Base-by-base conservation (phyloP, 2,329 filamentous ascomycete genomes). In the Penicillium sclerotiorum region DNA sequence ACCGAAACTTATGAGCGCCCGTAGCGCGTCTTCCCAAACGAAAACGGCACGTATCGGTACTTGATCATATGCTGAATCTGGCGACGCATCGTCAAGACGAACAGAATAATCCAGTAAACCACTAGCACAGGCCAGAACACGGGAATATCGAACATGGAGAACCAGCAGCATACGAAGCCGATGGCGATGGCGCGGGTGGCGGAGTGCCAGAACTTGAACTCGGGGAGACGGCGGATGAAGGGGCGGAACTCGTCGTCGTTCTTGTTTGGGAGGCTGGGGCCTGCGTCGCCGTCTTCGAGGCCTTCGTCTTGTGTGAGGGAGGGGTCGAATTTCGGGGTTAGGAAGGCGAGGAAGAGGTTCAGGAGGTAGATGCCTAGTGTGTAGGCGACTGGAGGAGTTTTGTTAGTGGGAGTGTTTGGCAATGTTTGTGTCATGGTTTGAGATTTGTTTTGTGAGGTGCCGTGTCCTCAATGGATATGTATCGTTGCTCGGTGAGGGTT, bases 41-140 rank as follows among this genome's bases (percentile, higher is more conserved):
- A 87, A 77, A 96, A 96, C 33, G 92, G 91, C 23, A 96, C 91
- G 70, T 96, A 99, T 76, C 93, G 90, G 80, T 97, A 99, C 80
- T 97, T 99, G 82, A 99, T 93, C 94, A 99, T 99, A 78, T 97
- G 94, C 78, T 99, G 94, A 64, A 99, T 99, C 78, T 99, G 94
- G 80, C 94, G 90, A 75, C 94, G 86, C 94, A 99, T 99, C 48
- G 94, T 99, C 74, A 99, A 77, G 65, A 91, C 82, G 69, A 99
- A 96, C 54, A 99, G 80, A 68, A 99, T 95, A 71, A 99, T 81
- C 93, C 94, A 99, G 79, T 99, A 99, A 75, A 99, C 89, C 58
- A 99, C 91, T 72, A 99, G 77, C 7, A 99, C 91, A 12, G 94
- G 94, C 94, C 94, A 99, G 84, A 99, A 99, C 51, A 99, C 94